Base-by-base conservation (phyloP, 2,329 filamentous ascomycete genomes). In the Magnaporthiopsis incrustans region DNA sequence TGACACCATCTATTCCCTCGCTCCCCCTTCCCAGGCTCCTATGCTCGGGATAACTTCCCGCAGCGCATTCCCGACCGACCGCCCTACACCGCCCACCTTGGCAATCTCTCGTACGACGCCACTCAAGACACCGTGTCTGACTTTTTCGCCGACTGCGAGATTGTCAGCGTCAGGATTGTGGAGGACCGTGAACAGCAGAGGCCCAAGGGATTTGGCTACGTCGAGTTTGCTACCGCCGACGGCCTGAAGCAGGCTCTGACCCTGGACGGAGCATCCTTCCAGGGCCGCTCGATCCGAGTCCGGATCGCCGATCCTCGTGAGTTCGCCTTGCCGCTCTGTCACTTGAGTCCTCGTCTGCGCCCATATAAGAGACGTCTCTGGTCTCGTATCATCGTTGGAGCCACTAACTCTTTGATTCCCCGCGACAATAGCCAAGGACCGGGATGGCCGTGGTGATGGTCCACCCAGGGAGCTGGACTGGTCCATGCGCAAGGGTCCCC, bases 141-240 rank as follows among this genome's bases (percentile, higher is more conserved):
- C 63, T 95, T 98, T 74, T 96, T 99, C 74, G 79, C 82, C 63
- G 91, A 84, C 64, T 97, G 94, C 76, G 85, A 92, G 68, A 89
- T 97, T 70, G 90, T 90, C 69, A 97, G 87, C 74, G 92, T 99
- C 69, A 91, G 95, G 72, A 92, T 99, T 71, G 96, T 99, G 68
- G 94, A 97, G 80, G 96, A 99, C 78, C 95, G 94, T 74, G 84
- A 97, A 76, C 90, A 95, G 74, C 87, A 89, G 77, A 92, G 93
- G 73, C 95, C 95, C 69, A 99, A 99, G 82, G 95, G 95, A 61
- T 99, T 99, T 72, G 95, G 94, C 67, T 99, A 99, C 76, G 94
- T 96, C 69, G 95, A 99, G 77, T 99, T 99, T 73, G 87, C 83
- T 69, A 89, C 87, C 62, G 80, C 95, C 59, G 94, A 98, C 61